phyloP scores from a whole-genome alignment of 2,329 filamentous ascomycete species.

The Alternaria tenuissima region DNA sequence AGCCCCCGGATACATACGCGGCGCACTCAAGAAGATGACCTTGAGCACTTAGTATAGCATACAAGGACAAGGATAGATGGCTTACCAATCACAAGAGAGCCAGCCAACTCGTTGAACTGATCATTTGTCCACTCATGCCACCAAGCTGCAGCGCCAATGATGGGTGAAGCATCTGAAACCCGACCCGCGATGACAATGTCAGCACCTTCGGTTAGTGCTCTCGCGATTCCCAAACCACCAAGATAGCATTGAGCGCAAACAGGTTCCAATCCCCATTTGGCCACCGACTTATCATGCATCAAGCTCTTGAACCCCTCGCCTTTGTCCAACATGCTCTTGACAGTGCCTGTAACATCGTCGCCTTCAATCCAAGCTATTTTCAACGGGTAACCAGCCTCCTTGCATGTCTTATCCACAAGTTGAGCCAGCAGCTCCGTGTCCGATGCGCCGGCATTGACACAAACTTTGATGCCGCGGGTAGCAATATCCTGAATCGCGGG shows the following conservation, averaged over 20 bases:
- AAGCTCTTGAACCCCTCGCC: conserved; percentile 48
- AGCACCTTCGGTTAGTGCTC: conserved; percentile 36
- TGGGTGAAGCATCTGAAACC: conserved; percentile 42
- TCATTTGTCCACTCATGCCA: conserved; percentile 61
- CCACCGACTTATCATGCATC: conserved; percentile 50
- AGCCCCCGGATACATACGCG: conserved; percentile 42
- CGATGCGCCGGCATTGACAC: conserved; percentile 44
- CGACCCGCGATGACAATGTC: conserved; percentile 46
- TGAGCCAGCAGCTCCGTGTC: conserved; percentile 39
- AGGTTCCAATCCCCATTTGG: conserved; percentile 46
- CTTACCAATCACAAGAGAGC: conserved; percentile 41
- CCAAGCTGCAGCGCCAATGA: conserved; percentile 61
- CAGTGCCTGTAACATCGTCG: conserved; percentile 47
- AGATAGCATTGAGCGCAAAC: conserved; percentile 25
- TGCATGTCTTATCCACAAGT: conserved; percentile 37
- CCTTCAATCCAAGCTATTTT: conserved; percentile 56
- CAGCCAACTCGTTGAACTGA: conserved; percentile 45
- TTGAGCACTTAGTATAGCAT: conserved; percentile 47
- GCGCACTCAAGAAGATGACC: conserved; percentile 54
- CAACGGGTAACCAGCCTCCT: conserved; percentile 33
- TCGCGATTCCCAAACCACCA: conserved; percentile 31
- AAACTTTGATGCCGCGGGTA: conserved; percentile 40
- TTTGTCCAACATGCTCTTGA: conserved; percentile 50
- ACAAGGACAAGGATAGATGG: accelerated
- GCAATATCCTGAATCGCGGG: conserved; percentile 48